Evolutionary conservation across 2,329 filamentous ascomycete species (phyloP).

Genomic region (Botrytis byssoidea): DNA sequence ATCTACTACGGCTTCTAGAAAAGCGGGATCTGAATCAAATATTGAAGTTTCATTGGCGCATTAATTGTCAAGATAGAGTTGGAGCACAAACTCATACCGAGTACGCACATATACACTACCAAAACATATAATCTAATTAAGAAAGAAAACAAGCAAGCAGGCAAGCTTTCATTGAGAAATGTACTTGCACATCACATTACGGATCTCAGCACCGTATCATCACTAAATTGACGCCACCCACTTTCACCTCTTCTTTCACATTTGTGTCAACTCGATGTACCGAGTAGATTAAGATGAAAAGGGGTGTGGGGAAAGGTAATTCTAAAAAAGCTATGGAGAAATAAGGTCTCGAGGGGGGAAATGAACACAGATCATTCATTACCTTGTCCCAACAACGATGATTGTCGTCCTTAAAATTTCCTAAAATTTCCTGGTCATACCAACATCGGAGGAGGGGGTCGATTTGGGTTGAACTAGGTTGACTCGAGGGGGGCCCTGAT

Average conservation of each 20-base stretch:
- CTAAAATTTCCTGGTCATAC: neutral
- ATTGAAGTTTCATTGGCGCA: conserved; percentile 4
- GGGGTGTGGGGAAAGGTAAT: neutral
- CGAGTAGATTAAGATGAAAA: neutral
- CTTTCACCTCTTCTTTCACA: neutral
- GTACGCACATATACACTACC: neutral
- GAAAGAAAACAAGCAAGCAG: neutral
- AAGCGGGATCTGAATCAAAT: neutral
- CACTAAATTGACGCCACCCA: conserved; percentile 7
- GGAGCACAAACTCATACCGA: neutral
- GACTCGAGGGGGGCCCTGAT: conserved; percentile 2
- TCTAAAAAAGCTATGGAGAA: neutral
- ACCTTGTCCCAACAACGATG: conserved; percentile 6
- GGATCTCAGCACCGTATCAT: neutral
- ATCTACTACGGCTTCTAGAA: neutral
- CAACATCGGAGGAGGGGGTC: neutral
- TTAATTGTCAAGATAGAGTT: neutral
- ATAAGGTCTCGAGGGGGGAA: neutral
- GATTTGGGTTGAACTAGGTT: neutral
- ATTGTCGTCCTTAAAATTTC: neutral
- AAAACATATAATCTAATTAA: neutral
- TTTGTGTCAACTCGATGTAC: neutral
- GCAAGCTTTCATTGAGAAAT: neutral
- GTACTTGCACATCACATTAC: neutral
- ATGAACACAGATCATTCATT: conserved; percentile 13